phyloP scores from a whole-genome alignment of 1,284 basidiomycete genomes.

The Sanguinoderma infundibulare region DNA sequence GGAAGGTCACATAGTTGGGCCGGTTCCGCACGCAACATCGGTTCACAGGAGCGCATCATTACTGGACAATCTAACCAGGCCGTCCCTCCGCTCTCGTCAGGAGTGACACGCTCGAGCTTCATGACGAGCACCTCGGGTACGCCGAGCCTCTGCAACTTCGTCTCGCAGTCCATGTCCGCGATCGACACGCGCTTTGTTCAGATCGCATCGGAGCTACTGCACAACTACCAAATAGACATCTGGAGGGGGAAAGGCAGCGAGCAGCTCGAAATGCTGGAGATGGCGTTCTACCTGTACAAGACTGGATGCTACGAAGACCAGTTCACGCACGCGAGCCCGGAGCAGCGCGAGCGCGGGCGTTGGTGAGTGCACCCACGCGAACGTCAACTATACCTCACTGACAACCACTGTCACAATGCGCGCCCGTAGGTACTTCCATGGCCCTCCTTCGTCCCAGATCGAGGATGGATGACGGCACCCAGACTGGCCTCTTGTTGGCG shows the following conservation, averaged over 20 bases:
- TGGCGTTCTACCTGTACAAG: conserved; percentile 73
- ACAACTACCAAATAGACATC: conserved; percentile 51
- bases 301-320: conserved; percentile 65
- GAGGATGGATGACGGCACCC: no score
- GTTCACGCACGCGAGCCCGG: conserved; percentile 70
- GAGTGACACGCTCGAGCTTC: no score
- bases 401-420: neutral
- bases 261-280: conserved; percentile 61
- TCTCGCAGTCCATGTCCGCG: conserved; percentile 38
- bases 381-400: conserved; percentile 2
- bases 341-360: conserved; percentile 62
- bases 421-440: conserved; percentile 71
- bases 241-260: conserved; percentile 32
- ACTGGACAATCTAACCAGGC: no score
- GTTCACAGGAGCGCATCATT: no score
- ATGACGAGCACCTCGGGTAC: no score
- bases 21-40: no score
- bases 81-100: no score
- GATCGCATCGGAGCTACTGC: conserved; percentile 54
- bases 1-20: no score
- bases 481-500: no score
- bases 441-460: conserved; percentile 54
- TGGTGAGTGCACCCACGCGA: conserved; percentile 54
- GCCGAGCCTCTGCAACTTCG: no score
- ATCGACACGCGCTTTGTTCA: conserved; percentile 51